A percentile compares a stretch with the other conserved stretches of the same genome.
phyloP scores from a whole-genome alignment of 2,329 filamentous ascomycete genomes.

The Aspergillus vadensis region DNA sequence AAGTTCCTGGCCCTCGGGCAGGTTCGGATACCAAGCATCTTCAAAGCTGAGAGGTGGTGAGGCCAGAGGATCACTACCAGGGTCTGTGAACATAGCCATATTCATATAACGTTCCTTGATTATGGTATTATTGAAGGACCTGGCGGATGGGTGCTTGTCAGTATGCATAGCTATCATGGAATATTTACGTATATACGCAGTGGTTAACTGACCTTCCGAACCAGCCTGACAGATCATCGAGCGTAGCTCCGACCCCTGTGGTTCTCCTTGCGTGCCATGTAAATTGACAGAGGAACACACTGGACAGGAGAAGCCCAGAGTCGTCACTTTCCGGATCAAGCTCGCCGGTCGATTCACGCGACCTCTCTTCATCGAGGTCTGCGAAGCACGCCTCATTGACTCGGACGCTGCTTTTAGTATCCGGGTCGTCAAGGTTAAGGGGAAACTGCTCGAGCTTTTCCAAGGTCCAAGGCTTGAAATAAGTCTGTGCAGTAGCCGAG shows the following conservation, averaged over 20 bases:
- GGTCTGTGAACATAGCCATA: not conserved
- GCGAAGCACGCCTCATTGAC: no score
- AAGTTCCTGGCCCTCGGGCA: not conserved
- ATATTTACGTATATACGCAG: not conserved
- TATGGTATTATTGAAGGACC: not conserved
- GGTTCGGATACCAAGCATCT: not conserved
- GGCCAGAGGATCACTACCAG: not conserved
- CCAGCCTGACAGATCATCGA: not conserved
- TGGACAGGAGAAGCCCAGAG: not conserved
- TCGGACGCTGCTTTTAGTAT: no score
- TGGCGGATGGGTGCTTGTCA: not conserved
- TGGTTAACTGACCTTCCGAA: not conserved
- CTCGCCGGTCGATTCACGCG: no score
- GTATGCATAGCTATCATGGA: not conserved
- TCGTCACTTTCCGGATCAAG: not conserved
- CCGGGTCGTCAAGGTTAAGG: not conserved
- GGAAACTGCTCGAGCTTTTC: not conserved
- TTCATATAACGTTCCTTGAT: not conserved
- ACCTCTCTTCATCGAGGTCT: no score
- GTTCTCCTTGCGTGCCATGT: not conserved
- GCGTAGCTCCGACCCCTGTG: not conserved
- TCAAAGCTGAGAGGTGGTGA: not conserved
- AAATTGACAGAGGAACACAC: not conserved
- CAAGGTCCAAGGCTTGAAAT: slow-evolving; percentile 1
- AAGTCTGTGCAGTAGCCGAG: not conserved